Base-by-base conservation (phyloP, 495 filamentous ascomycete species). In the Clavariopsis aquatica region DNA sequence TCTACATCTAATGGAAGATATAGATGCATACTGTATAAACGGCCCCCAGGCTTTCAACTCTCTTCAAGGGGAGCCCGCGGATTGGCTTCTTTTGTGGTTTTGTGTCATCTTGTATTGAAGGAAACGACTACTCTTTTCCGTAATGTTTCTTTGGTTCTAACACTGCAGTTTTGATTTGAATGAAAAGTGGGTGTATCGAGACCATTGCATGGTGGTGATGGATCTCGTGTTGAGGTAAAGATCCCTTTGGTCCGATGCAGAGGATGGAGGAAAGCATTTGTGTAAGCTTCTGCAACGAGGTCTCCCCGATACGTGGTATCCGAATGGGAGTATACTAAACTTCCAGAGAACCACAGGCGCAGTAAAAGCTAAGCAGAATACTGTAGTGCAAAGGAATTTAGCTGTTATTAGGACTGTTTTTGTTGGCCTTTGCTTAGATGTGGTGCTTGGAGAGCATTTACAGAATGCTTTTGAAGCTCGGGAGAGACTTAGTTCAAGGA, bases 101-200 rank as follows among this genome's bases (percentile, higher is more conserved):
- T n/a, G n/a, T n/a, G n/a, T n/a, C n/a, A n/a, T n/a, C n/a, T n/a
- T n/a, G n/a, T n/a, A n/a, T n/a, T n/a, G n/a, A n/a, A n/a, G n/a
- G n/a, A n/a, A n/a, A n/a, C n/a, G n/a, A n/a, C n/a, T n/a, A n/a
- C n/a, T n/a, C n/a, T n/a, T n/a, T n/a, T n/a, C n/a, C n/a, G n/a
- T n/a, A n/a, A n/a, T n/a, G n/a, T n/a, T n/a, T n/a, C n/a, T n/a
- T n/a, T n/a, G 31, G 45, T 47, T n/a, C 20, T 47, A 47, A 7
- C 45, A 47, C 17, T 7, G 52, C 12, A n/a, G 10, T 5, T 24
- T 52, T 52, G 4, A n/a, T 19, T 6, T 19, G 17, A 58, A 58
- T 34, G 22, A 19, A 7, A 58, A 45, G 38, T 45, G 55, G 31
- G 20, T 22, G 31, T 26, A 58, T 58, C 55, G 55, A 58, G 34